phyloP scores from a whole-genome alignment of 257 asterid species.

The Solanum lycopersicoides region DNA sequence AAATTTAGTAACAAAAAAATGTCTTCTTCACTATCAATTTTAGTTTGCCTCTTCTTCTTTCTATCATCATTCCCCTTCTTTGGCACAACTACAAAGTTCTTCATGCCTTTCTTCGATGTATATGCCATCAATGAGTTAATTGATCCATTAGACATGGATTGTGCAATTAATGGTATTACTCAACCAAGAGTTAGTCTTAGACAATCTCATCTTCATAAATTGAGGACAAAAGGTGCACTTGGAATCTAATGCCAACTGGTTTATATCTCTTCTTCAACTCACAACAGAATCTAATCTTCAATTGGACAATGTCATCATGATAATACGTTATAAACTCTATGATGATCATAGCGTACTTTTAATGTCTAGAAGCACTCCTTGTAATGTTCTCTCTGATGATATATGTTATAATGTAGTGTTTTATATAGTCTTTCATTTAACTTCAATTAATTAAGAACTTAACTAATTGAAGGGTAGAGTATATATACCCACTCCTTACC shows the following conservation, averaged over 20 bases:
- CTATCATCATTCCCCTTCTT: background rate
- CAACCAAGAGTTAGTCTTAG: background rate
- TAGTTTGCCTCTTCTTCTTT: background rate
- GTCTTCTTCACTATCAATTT: background rate
- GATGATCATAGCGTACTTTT: background rate
- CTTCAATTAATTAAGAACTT: background rate
- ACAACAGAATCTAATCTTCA: background rate
- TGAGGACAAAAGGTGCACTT: background rate
- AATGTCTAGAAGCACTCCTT: background rate
- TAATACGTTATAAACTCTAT: background rate
- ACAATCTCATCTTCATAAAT: background rate
- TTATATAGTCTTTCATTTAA: too few relatives aligned
- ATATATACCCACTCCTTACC: background rate
- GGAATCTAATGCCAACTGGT: background rate
- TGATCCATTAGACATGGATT: background rate
- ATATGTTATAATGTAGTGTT: too few relatives aligned
- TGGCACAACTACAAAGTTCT: background rate
- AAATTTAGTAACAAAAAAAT: background rate
- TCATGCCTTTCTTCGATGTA: background rate
- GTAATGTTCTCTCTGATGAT: too few relatives aligned
- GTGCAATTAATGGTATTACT: background rate
- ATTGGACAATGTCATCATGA: background rate
- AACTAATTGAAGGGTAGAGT: background rate
- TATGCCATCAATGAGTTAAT: background rate
- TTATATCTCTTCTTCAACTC: background rate